These are phyloP conservation scores for Alternaria infectoria DNA, from an alignment of 2,329 filamentous ascomycete species.

Conservation along the genomic window DNA sequence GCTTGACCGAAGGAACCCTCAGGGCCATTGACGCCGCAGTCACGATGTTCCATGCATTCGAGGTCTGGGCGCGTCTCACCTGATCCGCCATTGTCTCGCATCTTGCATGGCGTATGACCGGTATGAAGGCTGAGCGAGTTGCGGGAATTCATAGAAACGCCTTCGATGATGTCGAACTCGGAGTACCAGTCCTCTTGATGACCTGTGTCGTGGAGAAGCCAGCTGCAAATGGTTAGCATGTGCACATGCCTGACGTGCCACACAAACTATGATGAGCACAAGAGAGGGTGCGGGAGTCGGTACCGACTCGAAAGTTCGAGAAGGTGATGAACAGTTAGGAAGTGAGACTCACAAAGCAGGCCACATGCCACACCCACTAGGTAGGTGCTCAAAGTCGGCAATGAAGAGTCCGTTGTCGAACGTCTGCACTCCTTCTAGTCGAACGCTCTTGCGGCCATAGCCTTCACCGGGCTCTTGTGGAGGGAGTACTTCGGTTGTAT, in stretches of 20 bases:
- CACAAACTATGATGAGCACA: neutral
- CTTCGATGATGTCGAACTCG: constrained; percentile 53
- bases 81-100: constrained; percentile 3
- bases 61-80: neutral
- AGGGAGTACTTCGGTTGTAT: constrained; percentile 9
- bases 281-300: neutral
- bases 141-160: constrained; percentile 39
- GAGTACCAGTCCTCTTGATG: constrained; percentile 51
- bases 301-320: neutral
- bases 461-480: neutral
- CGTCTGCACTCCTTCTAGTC: constrained; percentile 26
- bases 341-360: constrained; percentile 35
- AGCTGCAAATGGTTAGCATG: constrained; percentile 13
- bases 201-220: constrained; percentile 51
- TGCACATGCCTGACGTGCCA: neutral
- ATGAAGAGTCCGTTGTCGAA: constrained; percentile 36
- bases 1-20: constrained; percentile 21
- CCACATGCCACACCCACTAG: constrained; percentile 39
- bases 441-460: constrained; percentile 30
- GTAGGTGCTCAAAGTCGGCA: constrained; percentile 38
- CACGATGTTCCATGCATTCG: constrained; percentile 1
- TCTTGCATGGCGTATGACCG: constrained; percentile 1
- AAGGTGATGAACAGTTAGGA: neutral
- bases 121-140: constrained; percentile 33
- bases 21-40: constrained; percentile 19